Evolutionary conservation across 2,329 filamentous ascomycete species (phyloP).

Genomic region (Fusarium sp.): DNA sequence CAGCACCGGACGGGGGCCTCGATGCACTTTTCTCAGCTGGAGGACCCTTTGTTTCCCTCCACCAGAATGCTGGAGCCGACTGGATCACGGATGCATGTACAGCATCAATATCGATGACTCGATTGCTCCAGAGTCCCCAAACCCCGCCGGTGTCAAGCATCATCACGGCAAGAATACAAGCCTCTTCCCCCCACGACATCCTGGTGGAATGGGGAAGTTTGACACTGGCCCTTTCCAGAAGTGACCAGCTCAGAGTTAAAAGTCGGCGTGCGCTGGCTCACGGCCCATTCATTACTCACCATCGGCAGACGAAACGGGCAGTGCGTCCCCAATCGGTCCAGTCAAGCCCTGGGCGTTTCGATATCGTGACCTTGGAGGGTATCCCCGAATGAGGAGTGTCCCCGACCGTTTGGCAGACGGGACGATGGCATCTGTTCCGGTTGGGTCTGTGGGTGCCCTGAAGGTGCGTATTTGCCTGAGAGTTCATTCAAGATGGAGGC

Average conservation of each 20-base stretch:
- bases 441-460: conserved; percentile 8
- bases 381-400: conserved; percentile 1
- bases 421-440: conserved; percentile 30
- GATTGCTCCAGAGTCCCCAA: conserved; percentile 12
- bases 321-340: conserved; percentile 3
- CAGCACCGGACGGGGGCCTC: conserved; percentile 11
- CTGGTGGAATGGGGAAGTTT: conserved; percentile 18
- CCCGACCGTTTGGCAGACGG: conserved; percentile 20
- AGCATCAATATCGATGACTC: conserved; percentile 4
- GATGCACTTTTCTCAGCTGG: neutral
- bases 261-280: conserved; percentile 15
- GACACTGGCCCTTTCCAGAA: conserved; percentile 39
- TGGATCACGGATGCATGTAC: conserved; percentile 1
- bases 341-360: conserved; percentile 23
- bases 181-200: conserved; percentile 25
- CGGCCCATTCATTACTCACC: conserved; percentile 32
- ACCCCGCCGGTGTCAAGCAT: conserved; percentile 28
- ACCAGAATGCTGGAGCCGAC: neutral
- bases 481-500: neutral
- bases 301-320: conserved; percentile 20
- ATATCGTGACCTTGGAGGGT: conserved; percentile 11
- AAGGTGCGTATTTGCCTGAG: neutral
- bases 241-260: conserved; percentile 8
- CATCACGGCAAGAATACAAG: conserved; percentile 20
- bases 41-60: conserved; percentile 8